Evolutionary conservation across 352 stramenopile species (phyloP).

Genomic region (Aphanomyces cochlioides): DNA sequence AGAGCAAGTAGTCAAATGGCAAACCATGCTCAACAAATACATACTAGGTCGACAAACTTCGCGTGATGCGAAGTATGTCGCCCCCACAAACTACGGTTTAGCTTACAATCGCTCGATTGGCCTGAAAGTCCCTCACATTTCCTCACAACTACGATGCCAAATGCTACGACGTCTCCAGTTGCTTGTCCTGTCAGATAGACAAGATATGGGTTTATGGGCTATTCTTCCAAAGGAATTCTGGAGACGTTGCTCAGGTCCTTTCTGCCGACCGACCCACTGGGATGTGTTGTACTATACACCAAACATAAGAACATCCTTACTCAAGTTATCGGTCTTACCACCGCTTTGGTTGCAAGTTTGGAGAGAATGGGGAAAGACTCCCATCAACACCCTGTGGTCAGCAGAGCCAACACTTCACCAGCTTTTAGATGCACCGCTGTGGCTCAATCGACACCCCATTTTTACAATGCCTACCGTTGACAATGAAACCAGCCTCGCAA

Average conservation of each 20-base stretch:
- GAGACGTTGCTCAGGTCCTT: background rate
- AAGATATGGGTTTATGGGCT: conserved; percentile 5
- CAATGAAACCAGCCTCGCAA: background rate
- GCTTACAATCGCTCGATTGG: background rate
- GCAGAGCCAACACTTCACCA: background rate
- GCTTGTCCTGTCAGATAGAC: background rate
- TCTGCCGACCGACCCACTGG: background rate
- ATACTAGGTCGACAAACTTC: background rate
- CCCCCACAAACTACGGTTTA: background rate
- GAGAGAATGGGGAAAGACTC: background rate
- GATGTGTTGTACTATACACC: background rate
- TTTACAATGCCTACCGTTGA: background rate
- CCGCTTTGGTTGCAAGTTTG: background rate
- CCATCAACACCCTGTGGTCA: background rate
- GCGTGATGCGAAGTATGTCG: background rate
- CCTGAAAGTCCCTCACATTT: background rate
- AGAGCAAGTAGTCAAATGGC: background rate
- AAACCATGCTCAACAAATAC: background rate
- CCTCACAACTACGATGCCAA: background rate
- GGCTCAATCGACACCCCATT: background rate
- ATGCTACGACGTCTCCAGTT: background rate
- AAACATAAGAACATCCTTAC: background rate
- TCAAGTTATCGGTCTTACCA: background rate
- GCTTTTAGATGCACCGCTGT: background rate
- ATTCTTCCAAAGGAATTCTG: background rate